Base-by-base conservation (phyloP, 1,284 basidiomycete species). In the Cryptococcus neoformans region DNA sequence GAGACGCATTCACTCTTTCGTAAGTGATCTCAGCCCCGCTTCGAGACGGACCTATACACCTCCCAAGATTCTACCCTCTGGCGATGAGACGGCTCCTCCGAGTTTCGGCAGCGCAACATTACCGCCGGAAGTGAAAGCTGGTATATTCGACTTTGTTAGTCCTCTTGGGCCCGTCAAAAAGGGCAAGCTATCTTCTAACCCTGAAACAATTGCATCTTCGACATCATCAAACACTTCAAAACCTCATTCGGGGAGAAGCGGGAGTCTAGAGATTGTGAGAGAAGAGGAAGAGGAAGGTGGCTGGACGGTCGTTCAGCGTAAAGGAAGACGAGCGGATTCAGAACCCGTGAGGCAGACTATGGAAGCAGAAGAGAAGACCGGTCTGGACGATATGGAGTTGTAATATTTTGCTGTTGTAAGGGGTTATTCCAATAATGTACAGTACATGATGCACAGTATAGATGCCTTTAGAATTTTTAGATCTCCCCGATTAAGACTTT, bases 61-160 rank as follows among this genome's bases (percentile, higher is more conserved):
- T 0, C 72, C 72, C 1, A 61, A 71, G 2, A 69, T 70, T 11
- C 53, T 74, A 14, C 70, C 74, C 2, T 72, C 67, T 0, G 73
- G 72, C 1, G 73, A 74, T 50, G 74, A 76, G 44, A 73, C 69
- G 0, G 73, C 71, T 9, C 66, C 66, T 2, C 53, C n/a, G 49
- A 28, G 36, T 21, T 45, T 46, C 12, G 36, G 42, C 42, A 46
- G 37, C 40, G 50, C 38, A 16, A 41, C 6, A 7, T 12, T 46
- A 54, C 35, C 67, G 14, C 60, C 65, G 6, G 67, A 55, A 14
- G 68, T 70, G 0, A 62, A 65, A 0, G 44, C 67, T 6, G 62
- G 60, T 34, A 66, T 55, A 16, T 76, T 76, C 44, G 74, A 75
- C 49, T 76, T 76, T 55, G 68, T 72, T 44, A 70, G 67, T 17